phyloP scores from a whole-genome alignment of 1,284 basidiomycete species.

The Mycena sp. region DNA sequence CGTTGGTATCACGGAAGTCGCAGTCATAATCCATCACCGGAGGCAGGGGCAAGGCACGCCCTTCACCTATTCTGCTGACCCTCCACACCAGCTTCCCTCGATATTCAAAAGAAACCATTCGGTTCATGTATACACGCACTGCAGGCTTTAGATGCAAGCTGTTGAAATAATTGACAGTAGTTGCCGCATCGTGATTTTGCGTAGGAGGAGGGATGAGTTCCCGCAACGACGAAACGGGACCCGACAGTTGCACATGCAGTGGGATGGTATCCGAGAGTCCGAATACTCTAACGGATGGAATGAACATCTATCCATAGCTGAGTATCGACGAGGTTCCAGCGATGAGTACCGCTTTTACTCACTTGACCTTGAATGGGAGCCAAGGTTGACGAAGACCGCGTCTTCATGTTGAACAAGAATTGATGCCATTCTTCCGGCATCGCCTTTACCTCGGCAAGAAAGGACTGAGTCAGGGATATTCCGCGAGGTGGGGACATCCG shows the following conservation, averaged over 20 bases:
- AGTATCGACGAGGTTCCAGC: neutral
- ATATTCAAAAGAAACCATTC: conserved; percentile 13
- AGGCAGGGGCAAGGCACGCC: conserved; percentile 10
- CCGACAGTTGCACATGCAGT: conserved; percentile 17
- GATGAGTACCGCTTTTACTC: neutral
- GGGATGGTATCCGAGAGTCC: conserved; percentile 26
- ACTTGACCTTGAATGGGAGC: conserved; percentile 21
- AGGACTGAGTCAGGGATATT: neutral
- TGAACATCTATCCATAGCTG: conserved; percentile 10
- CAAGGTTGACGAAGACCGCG: neutral
- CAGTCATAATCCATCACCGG: conserved; percentile 15
- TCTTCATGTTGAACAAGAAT: conserved; percentile 15
- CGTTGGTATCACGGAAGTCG: no score
- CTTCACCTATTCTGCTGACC: conserved; percentile 14
- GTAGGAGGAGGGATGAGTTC: conserved; percentile 3
- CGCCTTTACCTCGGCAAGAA: conserved; percentile 11
- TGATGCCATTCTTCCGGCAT: conserved; percentile 27
- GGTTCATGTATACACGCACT: conserved; percentile 17
- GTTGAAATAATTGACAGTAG: no score
- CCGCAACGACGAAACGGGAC: conserved; percentile 8
- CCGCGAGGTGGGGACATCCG: conserved; percentile 10
- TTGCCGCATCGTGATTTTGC: no score
- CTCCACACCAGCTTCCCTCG: conserved; percentile 14
- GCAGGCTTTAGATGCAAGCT: no score
- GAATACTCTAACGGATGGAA: conserved; percentile 25